phyloP scores from a whole-genome alignment of 2,329 filamentous ascomycete genomes.

The Cercospora berteroae region DNA sequence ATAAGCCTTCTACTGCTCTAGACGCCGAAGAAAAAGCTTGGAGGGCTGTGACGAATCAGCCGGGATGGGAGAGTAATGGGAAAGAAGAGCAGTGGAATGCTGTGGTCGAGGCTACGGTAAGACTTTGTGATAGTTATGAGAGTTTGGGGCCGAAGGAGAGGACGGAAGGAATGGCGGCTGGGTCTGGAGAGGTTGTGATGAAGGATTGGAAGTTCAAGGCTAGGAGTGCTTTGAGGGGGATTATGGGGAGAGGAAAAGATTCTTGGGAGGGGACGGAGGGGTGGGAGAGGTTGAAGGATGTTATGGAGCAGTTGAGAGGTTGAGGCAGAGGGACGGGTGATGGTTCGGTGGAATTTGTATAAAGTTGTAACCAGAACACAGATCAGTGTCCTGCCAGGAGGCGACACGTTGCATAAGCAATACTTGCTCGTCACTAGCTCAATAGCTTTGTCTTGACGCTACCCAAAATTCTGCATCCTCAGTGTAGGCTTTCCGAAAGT shows the following conservation, averaged over 20 bases:
- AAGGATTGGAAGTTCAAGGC: slow-evolving; percentile 87
- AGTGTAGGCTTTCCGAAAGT: not conserved
- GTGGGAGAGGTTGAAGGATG: slow-evolving; percentile 61
- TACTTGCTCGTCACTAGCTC: not conserved
- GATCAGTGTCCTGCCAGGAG: not conserved
- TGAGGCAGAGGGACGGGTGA: slow-evolving; percentile 10
- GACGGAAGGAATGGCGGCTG: slow-evolving; percentile 52
- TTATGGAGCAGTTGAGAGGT: slow-evolving; percentile 44
- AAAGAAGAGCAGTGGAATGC: slow-evolving; percentile 65
- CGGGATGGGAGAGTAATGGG: slow-evolving; percentile 54
- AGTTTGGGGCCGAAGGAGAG: slow-evolving; percentile 57
- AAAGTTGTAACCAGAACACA: not conserved
- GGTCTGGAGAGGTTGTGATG: slow-evolving; percentile 62
- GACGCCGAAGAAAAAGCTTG: slow-evolving; percentile 87
- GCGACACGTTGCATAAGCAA: not conserved
- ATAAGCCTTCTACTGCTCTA: slow-evolving; percentile 68
- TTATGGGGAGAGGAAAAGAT: slow-evolving; percentile 78
- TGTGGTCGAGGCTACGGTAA: slow-evolving; percentile 74
- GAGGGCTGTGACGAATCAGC: slow-evolving; percentile 64
- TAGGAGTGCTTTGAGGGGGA: slow-evolving; percentile 75
- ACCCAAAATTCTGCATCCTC: not conserved
- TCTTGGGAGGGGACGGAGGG: slow-evolving; percentile 74
- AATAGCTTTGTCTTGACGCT: not conserved
- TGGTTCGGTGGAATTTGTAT: not conserved
- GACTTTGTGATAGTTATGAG: slow-evolving; percentile 79